phyloP scores from a whole-genome alignment of 306 rosid species.

The Calophaca sinica region DNA sequence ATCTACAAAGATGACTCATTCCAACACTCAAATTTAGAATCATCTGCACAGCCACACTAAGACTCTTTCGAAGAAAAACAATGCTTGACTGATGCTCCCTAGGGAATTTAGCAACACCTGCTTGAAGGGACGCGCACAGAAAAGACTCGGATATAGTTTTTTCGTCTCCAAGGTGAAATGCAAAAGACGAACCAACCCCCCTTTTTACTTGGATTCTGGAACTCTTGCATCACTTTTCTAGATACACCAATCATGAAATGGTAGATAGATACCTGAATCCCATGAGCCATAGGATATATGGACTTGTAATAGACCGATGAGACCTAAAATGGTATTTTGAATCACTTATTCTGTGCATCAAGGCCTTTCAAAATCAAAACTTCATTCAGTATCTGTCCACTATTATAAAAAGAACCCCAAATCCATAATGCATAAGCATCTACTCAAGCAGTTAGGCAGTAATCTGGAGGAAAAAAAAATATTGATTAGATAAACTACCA shows the following conservation, averaged over 20 bases:
- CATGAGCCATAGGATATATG: slow-evolving; percentile 11
- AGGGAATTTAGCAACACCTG: slow-evolving; percentile 18
- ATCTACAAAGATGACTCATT: slow-evolving; percentile 46
- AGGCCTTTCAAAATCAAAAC: slow-evolving; percentile 29
- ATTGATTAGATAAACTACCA: slow-evolving; percentile 14
- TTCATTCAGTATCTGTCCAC: not conserved
- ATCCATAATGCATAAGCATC: not conserved
- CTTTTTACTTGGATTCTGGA: slow-evolving; percentile 10
- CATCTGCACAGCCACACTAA: slow-evolving; percentile 10
- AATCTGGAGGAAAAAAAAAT: not conserved
- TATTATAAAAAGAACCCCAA: not conserved
- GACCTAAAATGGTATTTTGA: slow-evolving; percentile 26
- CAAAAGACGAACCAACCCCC: slow-evolving; percentile 4
- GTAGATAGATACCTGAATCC: slow-evolving; percentile 26
- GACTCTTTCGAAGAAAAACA: not conserved
- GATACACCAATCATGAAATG: slow-evolving; percentile 20
- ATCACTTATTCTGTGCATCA: slow-evolving; percentile 11
- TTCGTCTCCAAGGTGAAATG: slow-evolving; percentile 3
- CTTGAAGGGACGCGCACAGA: slow-evolving; percentile 4
- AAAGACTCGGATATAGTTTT: not conserved
- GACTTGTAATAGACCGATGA: slow-evolving; percentile 8
- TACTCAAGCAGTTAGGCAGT: slow-evolving; percentile 8
- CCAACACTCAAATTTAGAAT: slow-evolving; percentile 36
- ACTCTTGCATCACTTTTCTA: slow-evolving; percentile 29
- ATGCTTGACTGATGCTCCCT: slow-evolving; percentile 24